Base-by-base conservation (phyloP, 306 rosid species). In the Ammopiptanthus mongolicus region DNA sequence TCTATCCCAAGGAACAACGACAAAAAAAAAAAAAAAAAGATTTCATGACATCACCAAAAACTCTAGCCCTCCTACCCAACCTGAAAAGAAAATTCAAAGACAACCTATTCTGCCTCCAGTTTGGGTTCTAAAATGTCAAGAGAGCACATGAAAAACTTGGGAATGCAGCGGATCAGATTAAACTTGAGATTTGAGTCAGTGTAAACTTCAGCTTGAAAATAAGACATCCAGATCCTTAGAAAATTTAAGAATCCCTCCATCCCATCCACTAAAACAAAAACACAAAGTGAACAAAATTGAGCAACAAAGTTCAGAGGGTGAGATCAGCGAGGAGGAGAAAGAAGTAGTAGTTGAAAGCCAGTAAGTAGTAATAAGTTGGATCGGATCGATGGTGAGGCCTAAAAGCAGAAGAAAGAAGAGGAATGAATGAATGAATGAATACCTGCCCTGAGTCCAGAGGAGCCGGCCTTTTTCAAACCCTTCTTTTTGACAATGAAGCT, bases 401-500 rank as follows among this genome's bases (percentile, higher is more conserved):
- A n/a, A 1, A 21, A 47, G 4, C 8, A 1, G 18, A 53, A 39
- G 17, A 59, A 18, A n/a, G n/a, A n/a, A n/a, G n/a, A n/a, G n/a
- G n/a, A n/a, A n/a, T n/a, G n/a, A n/a, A n/a, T n/a, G n/a, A n/a
- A n/a, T n/a, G 53, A 36, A 55, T 17, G 29, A 19, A 50, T 78
- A 93, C 98, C 98, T 79, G 98, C 98, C 64, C 98, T 80, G 78
- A 90, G 41, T 74, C 98, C 98, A 37, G 91, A 83, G 37, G 98
- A 92, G 19, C 91, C 98, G n/a, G 98, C 98, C 72, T 80, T 93
- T 88, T 93, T 91, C 85, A 90, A 80, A 6, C 98, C 98, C 83
- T 93, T 93, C 73, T 93, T 93, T 66, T 93, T 93, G 28, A 93
- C 97, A 72, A 93, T 93, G 85, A 93, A 93, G 63, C 97, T 90